Conservation (phyloP, 1,139 yeast genomes). For the Entelexis sorbosivorans region DNA sequence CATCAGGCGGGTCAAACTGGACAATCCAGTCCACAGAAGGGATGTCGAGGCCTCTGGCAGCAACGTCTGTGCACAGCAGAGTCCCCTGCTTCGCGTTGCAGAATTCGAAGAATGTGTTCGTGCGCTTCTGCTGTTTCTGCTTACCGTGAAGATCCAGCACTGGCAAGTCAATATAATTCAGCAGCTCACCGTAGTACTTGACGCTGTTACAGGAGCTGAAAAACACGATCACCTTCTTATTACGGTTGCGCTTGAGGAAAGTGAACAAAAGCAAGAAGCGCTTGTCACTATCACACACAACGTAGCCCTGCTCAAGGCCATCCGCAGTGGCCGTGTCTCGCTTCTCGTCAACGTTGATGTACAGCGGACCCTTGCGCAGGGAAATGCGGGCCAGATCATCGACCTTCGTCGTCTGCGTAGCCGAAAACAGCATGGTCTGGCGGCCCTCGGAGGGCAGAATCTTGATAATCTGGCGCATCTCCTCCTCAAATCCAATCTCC, state of each 20-base stretch:
- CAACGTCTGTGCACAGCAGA: slow-evolving; percentile 90
- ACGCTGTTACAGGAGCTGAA: slow-evolving; percentile 95
- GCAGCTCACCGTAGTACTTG: slow-evolving; percentile 84
- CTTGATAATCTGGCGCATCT: slow-evolving; percentile 92
- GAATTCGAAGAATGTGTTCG: slow-evolving; percentile 94
- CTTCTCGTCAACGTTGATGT: slow-evolving; percentile 85
- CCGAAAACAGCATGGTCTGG: slow-evolving; percentile 94
- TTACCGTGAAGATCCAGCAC: slow-evolving; percentile 94
- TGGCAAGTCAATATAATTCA: slow-evolving; percentile 91
- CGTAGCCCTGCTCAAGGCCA: slow-evolving; percentile 96
- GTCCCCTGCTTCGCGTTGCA: slow-evolving; percentile 94
- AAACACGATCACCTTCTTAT: slow-evolving; percentile 86
- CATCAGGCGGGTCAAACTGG: slow-evolving; percentile 98
- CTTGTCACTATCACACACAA: slow-evolving; percentile 92
- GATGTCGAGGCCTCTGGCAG: slow-evolving; percentile 95
- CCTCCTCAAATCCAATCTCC: slow-evolving; percentile 96
- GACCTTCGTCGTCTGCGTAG: slow-evolving; percentile 97
- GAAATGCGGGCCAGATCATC: slow-evolving; percentile 97
- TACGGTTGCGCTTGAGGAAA: slow-evolving; percentile 75
- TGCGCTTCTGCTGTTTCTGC: slow-evolving; percentile 95
- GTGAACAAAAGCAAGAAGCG: slow-evolving; percentile 82
- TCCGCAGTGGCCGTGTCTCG: slow-evolving; percentile 78
- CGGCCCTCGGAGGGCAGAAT: slow-evolving; percentile 88
- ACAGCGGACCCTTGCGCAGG: slow-evolving; percentile 85
- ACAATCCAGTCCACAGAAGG: slow-evolving; percentile 97